A percentile compares a stretch with the other conserved stretches of the same genome.
These are phyloP conservation scores for Cyclospora cayetanensis DNA, from an alignment of 169 alveolate species.

Conservation along the genomic window DNA sequence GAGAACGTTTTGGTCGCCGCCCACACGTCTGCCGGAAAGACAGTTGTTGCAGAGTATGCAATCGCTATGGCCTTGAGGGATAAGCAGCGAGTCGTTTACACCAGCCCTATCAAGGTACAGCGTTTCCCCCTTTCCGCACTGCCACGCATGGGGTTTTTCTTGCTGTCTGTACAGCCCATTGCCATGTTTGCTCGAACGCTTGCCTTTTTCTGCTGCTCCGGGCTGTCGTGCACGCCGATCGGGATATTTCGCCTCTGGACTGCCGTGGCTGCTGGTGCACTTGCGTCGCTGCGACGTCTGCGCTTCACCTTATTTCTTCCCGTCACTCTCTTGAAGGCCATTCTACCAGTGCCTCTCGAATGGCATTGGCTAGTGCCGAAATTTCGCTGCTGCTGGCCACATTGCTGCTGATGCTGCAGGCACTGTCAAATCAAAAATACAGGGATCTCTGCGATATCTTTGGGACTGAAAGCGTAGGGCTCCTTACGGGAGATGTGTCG, in stretches of 20 bases:
- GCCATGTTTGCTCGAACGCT: neutral
- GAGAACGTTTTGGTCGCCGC: constrained; percentile 99
- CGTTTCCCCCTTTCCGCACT: neutral
- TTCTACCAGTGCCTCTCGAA: neutral
- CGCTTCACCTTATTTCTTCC: neutral
- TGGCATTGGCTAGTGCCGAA: neutral
- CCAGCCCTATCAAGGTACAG: constrained; percentile 95
- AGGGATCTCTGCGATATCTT: constrained; percentile 97
- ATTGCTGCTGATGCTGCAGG: constrained; percentile 79
- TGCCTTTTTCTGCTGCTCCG: neutral
- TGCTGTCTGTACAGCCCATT: neutral
- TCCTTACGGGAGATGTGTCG: constrained; percentile 99
- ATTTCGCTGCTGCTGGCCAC: neutral
- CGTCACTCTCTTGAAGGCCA: neutral
- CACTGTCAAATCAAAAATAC: constrained; percentile 98
- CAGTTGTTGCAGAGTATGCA: constrained; percentile 99
- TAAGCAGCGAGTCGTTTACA: constrained; percentile 97
- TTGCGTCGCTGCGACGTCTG: neutral
- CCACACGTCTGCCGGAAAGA: constrained; percentile 99
- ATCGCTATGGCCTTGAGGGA: constrained; percentile 97
- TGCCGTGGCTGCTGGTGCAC: neutral
- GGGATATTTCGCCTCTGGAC: neutral
- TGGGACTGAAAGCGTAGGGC: constrained; percentile 96
- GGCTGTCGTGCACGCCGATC: neutral
- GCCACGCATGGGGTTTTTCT: neutral